These are phyloP conservation scores for Fusarium proliferatum DNA, from an alignment of 2,329 filamentous ascomycete species.

Conservation along the genomic window DNA sequence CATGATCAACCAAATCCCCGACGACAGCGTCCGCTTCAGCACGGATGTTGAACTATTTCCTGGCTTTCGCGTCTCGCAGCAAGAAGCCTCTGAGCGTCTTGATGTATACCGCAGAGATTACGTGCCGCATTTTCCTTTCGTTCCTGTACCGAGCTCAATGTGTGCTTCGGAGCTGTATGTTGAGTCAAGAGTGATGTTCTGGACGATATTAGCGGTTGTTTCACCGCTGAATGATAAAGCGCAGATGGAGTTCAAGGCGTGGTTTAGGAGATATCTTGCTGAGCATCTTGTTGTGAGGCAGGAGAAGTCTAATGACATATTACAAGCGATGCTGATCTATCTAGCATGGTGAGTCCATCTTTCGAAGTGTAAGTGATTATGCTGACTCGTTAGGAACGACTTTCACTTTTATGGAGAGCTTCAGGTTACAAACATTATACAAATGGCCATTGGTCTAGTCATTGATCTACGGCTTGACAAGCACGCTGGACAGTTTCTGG, in stretches of 20 bases:
- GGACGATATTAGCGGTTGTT: constrained; percentile 50
- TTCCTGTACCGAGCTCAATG: constrained; percentile 44
- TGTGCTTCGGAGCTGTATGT: constrained; percentile 48
- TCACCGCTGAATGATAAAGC: constrained; percentile 47
- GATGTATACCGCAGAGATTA: constrained; percentile 49
- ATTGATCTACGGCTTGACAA: constrained; percentile 53
- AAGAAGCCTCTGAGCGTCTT: constrained; percentile 49
- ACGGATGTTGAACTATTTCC: constrained; percentile 48
- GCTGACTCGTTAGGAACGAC: constrained; percentile 49
- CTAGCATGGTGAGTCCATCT: constrained; percentile 50
- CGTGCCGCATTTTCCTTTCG: constrained; percentile 53
- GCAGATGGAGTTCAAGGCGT: constrained; percentile 49
- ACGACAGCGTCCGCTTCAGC: not conserved
- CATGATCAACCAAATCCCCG: not conserved
- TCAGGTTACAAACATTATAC: constrained; percentile 52
- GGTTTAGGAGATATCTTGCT: constrained; percentile 53
- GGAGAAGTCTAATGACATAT: constrained; percentile 50
- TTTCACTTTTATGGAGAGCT: constrained; percentile 53
- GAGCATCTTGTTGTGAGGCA: constrained; percentile 52
- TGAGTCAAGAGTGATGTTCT: constrained; percentile 52
- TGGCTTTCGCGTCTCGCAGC: constrained; percentile 48
- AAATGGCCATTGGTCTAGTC: constrained; percentile 53
- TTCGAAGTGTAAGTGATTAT: rapidly evolving
- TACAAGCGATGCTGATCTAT: constrained; percentile 54
- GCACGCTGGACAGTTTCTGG: constrained; percentile 35